Percentiles rank a stretch among this genome's conserved stretches.
phyloP scores from a whole-genome alignment of 495 filamentous ascomycete genomes.

The Patellaria atrata region DNA sequence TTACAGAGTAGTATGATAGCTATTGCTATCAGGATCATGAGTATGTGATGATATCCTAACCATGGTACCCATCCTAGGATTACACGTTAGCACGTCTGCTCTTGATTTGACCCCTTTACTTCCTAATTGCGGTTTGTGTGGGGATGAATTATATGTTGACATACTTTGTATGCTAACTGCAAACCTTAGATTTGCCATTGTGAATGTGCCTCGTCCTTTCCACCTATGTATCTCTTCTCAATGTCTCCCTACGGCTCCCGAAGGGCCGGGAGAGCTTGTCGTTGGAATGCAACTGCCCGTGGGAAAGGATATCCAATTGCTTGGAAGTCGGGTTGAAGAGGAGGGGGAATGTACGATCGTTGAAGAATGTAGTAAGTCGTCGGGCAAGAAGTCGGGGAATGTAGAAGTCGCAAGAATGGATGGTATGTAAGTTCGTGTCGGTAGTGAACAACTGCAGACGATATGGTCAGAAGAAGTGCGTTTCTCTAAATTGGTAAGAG shows the following conservation, averaged over 20 bases:
- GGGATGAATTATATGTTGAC: constrained; percentile 3
- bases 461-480: too few relatives aligned
- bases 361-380: too few relatives aligned
- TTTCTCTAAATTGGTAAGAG: too few relatives aligned
- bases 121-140: background rate
- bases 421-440: too few relatives aligned
- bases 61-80: constrained; percentile 71
- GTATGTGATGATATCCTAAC: constrained; percentile 94
- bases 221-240: constrained; percentile 5
- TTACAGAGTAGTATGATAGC: constrained; percentile 90
- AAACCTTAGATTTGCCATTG: constrained; percentile 28
- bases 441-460: too few relatives aligned
- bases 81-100: constrained; percentile 10
- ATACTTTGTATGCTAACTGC: constrained; percentile 29
- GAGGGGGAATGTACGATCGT: too few relatives aligned
- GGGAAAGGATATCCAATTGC: too few relatives aligned
- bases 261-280: constrained; percentile 22
- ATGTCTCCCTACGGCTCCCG: constrained; percentile 25
- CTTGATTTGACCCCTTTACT: constrained; percentile 1
- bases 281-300: constrained; percentile 22
- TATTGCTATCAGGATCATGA: constrained; percentile 93
- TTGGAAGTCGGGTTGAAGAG: too few relatives aligned
- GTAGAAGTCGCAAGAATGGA: too few relatives aligned
- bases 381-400: too few relatives aligned
- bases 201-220: constrained; percentile 15